Evolutionary conservation across 805 yeast genomes (phyloP).

Genomic region (Pichia californica): DNA sequence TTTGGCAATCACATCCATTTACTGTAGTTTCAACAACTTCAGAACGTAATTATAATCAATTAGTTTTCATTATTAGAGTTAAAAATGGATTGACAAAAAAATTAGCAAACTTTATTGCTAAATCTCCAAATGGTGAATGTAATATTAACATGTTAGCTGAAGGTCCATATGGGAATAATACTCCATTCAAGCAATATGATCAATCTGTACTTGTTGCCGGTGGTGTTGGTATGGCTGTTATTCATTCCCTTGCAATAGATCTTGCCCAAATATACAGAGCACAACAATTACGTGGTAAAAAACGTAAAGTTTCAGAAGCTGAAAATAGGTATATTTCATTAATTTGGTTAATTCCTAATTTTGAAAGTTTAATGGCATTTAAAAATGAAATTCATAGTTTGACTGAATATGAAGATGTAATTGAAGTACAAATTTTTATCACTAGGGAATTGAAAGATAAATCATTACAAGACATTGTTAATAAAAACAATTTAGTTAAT

Average conservation of each 20-base stretch:
- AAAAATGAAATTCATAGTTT: conserved; percentile 25
- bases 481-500: not conserved
- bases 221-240: conserved; percentile 60
- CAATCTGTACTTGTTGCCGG: conserved; percentile 51
- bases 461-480: conserved; percentile 9
- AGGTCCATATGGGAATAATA: conserved; percentile 52
- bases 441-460: conserved; percentile 22
- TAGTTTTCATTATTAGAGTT: conserved; percentile 40
- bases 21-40: conserved; percentile 41
- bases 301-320: conserved; percentile 1
- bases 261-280: conserved; percentile 30
- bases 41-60: conserved; percentile 37
- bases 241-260: conserved; percentile 40
- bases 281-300: conserved; percentile 22
- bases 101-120: conserved; percentile 29
- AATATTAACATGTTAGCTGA: conserved; percentile 42
- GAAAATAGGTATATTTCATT: conserved; percentile 19
- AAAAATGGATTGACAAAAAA: conserved; percentile 48
- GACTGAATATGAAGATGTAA: conserved; percentile 18
- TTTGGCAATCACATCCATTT: conserved; percentile 69
- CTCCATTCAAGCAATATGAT: conserved; percentile 42
- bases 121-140: conserved; percentile 30
- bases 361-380: conserved; percentile 27
- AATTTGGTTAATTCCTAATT: conserved; percentile 27
- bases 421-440: conserved; percentile 25